Evolutionary conservation across 2,329 filamentous ascomycete genomes (phyloP), one percentile per base, ranked within the genome.

Genomic region (Colletotrichum costaricense): DNA sequence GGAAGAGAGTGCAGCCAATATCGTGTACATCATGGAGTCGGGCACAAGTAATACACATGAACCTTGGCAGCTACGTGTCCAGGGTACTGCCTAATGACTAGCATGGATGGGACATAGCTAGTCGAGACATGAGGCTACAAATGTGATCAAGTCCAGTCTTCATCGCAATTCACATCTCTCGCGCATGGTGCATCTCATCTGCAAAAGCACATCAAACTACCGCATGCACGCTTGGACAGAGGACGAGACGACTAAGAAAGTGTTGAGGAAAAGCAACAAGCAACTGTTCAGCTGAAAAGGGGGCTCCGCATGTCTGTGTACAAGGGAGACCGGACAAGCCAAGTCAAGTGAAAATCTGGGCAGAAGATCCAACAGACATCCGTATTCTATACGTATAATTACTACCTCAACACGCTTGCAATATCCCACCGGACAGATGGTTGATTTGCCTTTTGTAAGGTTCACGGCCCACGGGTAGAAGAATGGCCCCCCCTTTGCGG

Each of bases 141-240:
- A 7, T n/a, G 33, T 19, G 12, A 30, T 33, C n/a, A 60, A 16
- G 22, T 22, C 59, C 30, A 14, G 16, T 16, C 14, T 68, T 68
- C 59, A 57, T 63, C 49, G 9, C n/a, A n/a, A 8, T 16, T 72
- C 58, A 54, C 30, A 58, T 57, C 24, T 63, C 65, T 16, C 33
- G n/a, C 33, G 62, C 46, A 55, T 35, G 30, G 62, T 42, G 54
- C 54, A 54, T 72, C 38, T 69, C 62, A 63, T 69, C 38, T 57
- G 49, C 14, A 19, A 9, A 65, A 69, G 64, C 24, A 52, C 57
- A 42, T 24, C 38, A 59, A 54, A 69, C 52, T 69, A 54, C 42
- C 42, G n/a, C 9, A 64, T 72, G 66, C 42, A 73, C 67, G 70
- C 70, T 70, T 56, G 59, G 70, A 70, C 59, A 6, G 46, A 38